Evolutionary conservation across 345 rosid genomes (phyloP), one percentile per base, ranked within the genome.

Genomic region (Heritiera littoralis): DNA sequence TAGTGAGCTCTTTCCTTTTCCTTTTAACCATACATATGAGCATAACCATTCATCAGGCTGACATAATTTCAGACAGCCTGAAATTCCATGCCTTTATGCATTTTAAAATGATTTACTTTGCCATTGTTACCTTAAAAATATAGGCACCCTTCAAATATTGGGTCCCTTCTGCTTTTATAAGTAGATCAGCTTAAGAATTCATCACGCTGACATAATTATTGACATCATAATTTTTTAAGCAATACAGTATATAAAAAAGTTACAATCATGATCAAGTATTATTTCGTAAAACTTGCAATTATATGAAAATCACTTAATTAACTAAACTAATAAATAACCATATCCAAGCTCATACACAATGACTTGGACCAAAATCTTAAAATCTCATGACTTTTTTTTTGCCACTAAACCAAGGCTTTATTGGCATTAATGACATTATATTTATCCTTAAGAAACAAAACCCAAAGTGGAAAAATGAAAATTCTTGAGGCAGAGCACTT

Each of bases 1-100:
- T 20, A 23, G 11, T 59, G 14, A 6, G 5, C 14, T 13, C 9
- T 15, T 52, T 23, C 28, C 28, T 23, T 23, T 23, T 23, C 28
- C 28, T 23, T 23, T 23, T 23, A 23, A 23, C 28, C 28, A 23
- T 23, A 35, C 38, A 35, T 2, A 35, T 35, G 38, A 28, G 54
- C 78, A 46, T 7, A 75, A 60, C 8, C 78, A 43, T 61, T 75
- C 68, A 76, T 76, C 78, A 76, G 59, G 70, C 70, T 63, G 59
- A 76, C 71, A 63, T 64, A 48, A 63, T 51, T 46, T 38, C 46
- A 66, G 3, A 38, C 30, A 40, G 9, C 49, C 49, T 40, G 12
- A 41, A 66, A 66, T 38, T 38, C 23, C 69, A 65, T 15, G 46
- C 69, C 23, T 65, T 65, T 0, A 65, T 65, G 12, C 12, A 38